phyloP scores from a whole-genome alignment of 169 alveolate genomes.

The Eimeria sp. region DNA sequence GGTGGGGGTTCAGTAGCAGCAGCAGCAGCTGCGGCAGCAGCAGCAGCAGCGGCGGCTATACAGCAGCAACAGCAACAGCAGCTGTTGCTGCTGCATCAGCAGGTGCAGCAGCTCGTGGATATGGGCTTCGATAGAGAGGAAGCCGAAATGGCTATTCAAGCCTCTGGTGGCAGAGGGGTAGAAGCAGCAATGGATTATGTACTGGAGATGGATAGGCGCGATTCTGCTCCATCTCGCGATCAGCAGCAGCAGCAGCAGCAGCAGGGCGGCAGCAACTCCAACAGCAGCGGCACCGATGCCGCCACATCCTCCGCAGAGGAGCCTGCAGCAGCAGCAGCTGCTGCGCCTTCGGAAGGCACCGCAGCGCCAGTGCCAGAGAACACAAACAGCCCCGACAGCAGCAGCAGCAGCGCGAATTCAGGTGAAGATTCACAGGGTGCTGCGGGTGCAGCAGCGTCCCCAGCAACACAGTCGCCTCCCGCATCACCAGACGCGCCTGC shows the following conservation, averaged over 20 bases:
- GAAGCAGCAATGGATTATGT: constrained; percentile 79
- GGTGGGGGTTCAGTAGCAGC: constrained; percentile 47
- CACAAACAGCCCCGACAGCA: not conserved
- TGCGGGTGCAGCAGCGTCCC: constrained; percentile 19
- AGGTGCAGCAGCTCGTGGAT: constrained; percentile 60
- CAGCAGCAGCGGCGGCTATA: too few relatives aligned
- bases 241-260: too few relatives aligned
- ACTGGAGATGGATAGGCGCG: constrained; percentile 53
- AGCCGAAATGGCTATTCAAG: constrained; percentile 64
- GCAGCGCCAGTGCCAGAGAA: too few relatives aligned
- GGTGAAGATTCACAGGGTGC: constrained; percentile 5
- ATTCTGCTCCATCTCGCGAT: not conserved
- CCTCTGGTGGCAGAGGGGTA: constrained; percentile 57
- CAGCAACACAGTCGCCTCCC: not conserved
- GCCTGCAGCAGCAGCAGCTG: too few relatives aligned
- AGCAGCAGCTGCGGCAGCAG: too few relatives aligned
- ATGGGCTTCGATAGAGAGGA: constrained; percentile 55
- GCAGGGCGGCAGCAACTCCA: too few relatives aligned
- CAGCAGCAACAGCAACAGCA: too few relatives aligned
- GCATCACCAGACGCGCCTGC: constrained; percentile 5
- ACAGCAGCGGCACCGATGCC: too few relatives aligned
- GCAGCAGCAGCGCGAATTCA: constrained; percentile 5
- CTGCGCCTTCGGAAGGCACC: too few relatives aligned
- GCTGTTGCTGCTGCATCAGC: not conserved
- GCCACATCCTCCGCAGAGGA: too few relatives aligned